These are phyloP conservation scores for Aspergillus sclerotioniger DNA, from an alignment of 495 filamentous ascomycete species.

Conservation along the genomic window DNA sequence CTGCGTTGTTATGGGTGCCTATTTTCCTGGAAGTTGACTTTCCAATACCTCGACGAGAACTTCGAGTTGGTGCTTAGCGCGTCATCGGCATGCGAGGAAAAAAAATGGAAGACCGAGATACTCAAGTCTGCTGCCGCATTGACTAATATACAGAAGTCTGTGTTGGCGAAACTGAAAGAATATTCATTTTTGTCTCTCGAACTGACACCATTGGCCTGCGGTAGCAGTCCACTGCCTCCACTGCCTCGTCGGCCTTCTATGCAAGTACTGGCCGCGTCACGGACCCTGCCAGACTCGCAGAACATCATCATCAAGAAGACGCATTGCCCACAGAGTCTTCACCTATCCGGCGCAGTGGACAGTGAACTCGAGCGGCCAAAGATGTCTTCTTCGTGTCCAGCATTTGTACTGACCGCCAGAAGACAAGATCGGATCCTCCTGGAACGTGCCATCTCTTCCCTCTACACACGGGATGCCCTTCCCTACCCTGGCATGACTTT, in stretches of 20 bases:
- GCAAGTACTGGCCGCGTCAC: constrained; percentile 69
- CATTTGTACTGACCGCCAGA: constrained; percentile 53
- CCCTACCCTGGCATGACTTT: constrained; percentile 83
- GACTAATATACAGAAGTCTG: constrained; percentile 23
- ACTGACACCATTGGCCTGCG: constrained; percentile 69
- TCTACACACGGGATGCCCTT: constrained; percentile 81
- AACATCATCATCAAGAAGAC: constrained; percentile 93
- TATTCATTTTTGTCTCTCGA: constrained; percentile 60
- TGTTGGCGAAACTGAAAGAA: constrained; percentile 26
- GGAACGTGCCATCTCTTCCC: constrained; percentile 69
- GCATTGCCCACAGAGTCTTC: constrained; percentile 59
- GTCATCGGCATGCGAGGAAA: constrained; percentile 78
- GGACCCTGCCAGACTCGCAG: constrained; percentile 50
- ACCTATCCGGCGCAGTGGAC: constrained; percentile 25
- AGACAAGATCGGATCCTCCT: constrained; percentile 74
- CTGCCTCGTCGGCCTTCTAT: constrained; percentile 76
- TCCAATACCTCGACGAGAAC: constrained; percentile 70
- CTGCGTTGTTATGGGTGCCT: constrained; percentile 80
- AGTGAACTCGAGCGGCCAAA: constrained; percentile 37
- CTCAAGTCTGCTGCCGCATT: constrained; percentile 31
- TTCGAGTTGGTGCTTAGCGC: constrained; percentile 88
- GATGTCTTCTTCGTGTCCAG: constrained; percentile 12
- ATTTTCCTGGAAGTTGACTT: constrained; percentile 92
- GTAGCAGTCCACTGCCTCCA: constrained; percentile 69
- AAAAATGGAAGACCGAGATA: constrained; percentile 62